Evolutionary conservation across 345 rosid species (phyloP).

Genomic region (Euclidium syriacum): DNA sequence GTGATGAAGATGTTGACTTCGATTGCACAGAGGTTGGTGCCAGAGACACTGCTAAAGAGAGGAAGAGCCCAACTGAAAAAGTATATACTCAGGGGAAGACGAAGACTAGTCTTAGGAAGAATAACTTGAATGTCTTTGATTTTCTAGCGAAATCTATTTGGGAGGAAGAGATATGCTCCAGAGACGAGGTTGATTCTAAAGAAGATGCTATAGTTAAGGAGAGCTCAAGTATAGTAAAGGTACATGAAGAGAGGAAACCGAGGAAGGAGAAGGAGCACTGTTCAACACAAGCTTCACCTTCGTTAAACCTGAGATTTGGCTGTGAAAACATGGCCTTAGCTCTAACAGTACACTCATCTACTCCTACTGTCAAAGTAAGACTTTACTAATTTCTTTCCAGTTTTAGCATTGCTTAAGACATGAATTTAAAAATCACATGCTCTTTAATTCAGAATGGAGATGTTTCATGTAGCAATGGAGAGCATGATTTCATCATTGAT

Average conservation of each 20-base stretch:
- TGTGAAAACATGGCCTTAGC: slow-evolving; percentile 31
- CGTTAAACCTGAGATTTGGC: slow-evolving; percentile 33
- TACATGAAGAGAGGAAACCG: neutral
- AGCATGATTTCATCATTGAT: slow-evolving; percentile 31
- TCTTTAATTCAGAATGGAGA: neutral
- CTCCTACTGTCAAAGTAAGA: slow-evolving; percentile 18
- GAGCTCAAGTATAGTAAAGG: neutral
- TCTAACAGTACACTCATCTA: slow-evolving; percentile 8
- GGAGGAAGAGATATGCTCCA: too few relatives aligned
- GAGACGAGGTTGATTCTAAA: neutral
- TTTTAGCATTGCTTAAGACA: neutral
- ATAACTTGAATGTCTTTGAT: neutral
- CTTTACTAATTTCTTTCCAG: neutral
- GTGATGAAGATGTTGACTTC: neutral
- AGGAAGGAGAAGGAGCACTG: neutral
- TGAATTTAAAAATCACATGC: neutral
- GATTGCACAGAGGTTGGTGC: neutral
- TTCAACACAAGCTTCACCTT: neutral
- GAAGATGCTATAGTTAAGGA: neutral
- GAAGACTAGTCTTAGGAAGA: neutral
- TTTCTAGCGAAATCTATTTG: neutral
- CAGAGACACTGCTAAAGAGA: neutral
- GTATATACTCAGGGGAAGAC: neutral
- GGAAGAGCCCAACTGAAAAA: neutral
- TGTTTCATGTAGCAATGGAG: slow-evolving; percentile 26